Percentiles rank a stretch among this genome's conserved stretches.
Evolutionary conservation across 306 rosid genomes (phyloP).

Genomic region (Inga leiocalycina): DNA sequence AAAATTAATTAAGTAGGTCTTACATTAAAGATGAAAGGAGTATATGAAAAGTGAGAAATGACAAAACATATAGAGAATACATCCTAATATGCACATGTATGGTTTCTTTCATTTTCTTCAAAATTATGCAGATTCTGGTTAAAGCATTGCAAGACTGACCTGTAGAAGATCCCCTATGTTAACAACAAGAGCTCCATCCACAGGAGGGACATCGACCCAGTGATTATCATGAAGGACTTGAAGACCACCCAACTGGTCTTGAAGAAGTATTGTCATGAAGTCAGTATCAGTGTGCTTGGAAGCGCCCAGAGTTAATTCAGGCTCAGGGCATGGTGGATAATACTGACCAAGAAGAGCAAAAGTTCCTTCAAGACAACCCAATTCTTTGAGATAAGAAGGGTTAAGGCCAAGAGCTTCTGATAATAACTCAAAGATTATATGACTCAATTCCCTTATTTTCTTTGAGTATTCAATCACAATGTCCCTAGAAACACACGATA

Average conservation of each 20-base stretch:
- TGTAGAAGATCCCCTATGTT: slow-evolving; percentile 53
- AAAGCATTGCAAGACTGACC: slow-evolving; percentile 16
- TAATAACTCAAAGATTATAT: slow-evolving; percentile 45
- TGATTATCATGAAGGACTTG: slow-evolving; percentile 39
- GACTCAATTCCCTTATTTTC: slow-evolving; percentile 36
- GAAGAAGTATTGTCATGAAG: slow-evolving; percentile 50
- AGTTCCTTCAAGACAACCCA: slow-evolving; percentile 43
- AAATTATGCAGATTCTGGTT: not conserved
- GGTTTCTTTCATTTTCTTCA: not conserved
- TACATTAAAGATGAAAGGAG: too few species aligned
- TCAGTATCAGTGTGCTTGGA: slow-evolving; percentile 42
- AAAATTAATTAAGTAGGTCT: too few species aligned
- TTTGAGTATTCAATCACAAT: slow-evolving; percentile 38
- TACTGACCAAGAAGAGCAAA: slow-evolving; percentile 38
- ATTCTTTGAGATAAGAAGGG: slow-evolving; percentile 36
- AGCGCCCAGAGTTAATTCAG: slow-evolving; percentile 48
- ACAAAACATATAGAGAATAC: too few species aligned
- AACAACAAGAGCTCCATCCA: slow-evolving; percentile 48
- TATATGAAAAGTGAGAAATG: too few species aligned
- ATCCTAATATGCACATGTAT: not conserved
- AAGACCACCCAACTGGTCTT: slow-evolving; percentile 56
- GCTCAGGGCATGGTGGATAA: slow-evolving; percentile 53
- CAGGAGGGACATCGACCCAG: slow-evolving; percentile 44
- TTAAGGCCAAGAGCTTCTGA: slow-evolving; percentile 51
- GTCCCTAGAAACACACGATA: too few species aligned